phyloP scores from a whole-genome alignment of 768 basidiomycete genomes.

The Boletus rufocinnamomeus region DNA sequence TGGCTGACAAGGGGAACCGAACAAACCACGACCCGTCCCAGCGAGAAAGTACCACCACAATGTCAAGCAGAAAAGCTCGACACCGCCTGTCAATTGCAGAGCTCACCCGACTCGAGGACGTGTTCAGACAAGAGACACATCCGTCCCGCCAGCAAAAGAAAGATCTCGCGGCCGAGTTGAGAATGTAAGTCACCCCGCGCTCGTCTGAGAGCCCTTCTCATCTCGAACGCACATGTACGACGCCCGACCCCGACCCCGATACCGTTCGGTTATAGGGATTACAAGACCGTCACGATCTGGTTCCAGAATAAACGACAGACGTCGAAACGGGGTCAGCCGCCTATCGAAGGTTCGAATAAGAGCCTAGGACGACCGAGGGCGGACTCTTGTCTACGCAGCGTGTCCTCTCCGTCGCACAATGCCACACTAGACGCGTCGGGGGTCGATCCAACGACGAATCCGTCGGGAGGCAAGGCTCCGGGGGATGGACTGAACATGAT shows the following conservation, averaged over 20 bases:
- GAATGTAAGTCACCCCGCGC: constrained; percentile 25
- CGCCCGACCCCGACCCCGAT: not conserved
- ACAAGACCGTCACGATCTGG: constrained; percentile 66
- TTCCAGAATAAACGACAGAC: constrained; percentile 81
- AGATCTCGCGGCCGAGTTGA: constrained; percentile 29
- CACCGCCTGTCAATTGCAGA: constrained; percentile 40
- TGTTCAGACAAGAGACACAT: constrained; percentile 32
- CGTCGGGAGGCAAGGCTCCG: not conserved
- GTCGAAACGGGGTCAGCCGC: constrained; percentile 32
- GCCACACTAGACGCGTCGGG: constrained; percentile 23
- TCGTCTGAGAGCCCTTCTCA: not conserved
- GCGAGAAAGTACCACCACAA: not conserved
- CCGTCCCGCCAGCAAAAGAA: constrained; percentile 34
- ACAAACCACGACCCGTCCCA: not conserved
- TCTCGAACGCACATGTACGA: not conserved
- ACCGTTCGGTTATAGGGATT: constrained; percentile 33
- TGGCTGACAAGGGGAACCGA: constrained; percentile 22
- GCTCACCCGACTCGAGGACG: constrained; percentile 29
- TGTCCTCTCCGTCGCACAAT: constrained; percentile 34
- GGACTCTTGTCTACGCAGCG: constrained; percentile 29
- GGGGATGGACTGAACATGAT: constrained; percentile 1
- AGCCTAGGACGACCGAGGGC: constrained; percentile 2
- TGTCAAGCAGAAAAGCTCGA: constrained; percentile 31
- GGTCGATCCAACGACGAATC: not conserved
- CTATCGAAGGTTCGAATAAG: not conserved